These are phyloP conservation scores for Crithidia thermophila DNA, from an alignment of 208 protist species.

Conservation along the genomic window DNA sequence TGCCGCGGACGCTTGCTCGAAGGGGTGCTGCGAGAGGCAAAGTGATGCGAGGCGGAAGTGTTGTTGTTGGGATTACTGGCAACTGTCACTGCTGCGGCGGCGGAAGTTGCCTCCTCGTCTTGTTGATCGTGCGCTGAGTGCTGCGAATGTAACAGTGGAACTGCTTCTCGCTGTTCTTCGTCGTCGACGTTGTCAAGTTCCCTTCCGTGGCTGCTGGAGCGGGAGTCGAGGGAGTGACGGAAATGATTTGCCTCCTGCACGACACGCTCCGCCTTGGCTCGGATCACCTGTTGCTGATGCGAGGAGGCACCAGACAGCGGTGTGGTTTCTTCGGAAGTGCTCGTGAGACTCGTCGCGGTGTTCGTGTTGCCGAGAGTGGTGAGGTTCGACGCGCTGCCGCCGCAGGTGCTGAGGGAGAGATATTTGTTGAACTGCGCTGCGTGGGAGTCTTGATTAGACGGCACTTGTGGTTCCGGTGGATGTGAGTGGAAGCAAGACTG, in stretches of 20 bases:
- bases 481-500: too few relatives aligned
- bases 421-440: not conserved
- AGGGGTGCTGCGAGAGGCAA: conserved; percentile 7
- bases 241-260: conserved; percentile 14
- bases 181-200: conserved; percentile 14
- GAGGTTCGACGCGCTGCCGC: conserved; percentile 25
- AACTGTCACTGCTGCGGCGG: not conserved
- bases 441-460: too few relatives aligned
- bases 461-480: too few relatives aligned
- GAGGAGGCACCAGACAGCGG: conserved; percentile 29
- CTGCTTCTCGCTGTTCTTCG: conserved; percentile 3
- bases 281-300: conserved; percentile 12
- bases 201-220: conserved; percentile 14
- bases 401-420: conserved; percentile 17
- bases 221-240: conserved; percentile 20
- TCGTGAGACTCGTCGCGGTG: conserved; percentile 12
- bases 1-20: conserved; percentile 21
- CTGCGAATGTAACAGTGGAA: too few relatives aligned
- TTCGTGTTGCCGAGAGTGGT: conserved; percentile 12
- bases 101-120: too few relatives aligned
- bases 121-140: too few relatives aligned
- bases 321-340: conserved; percentile 22
- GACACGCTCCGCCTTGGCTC: conserved; percentile 8
- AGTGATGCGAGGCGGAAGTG: too few relatives aligned
- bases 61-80: too few relatives aligned